A percentile compares a stretch with the other conserved stretches of the same genome.
phyloP scores from a whole-genome alignment of 2,329 filamentous ascomycete genomes.

The Aspergillus sp. region DNA sequence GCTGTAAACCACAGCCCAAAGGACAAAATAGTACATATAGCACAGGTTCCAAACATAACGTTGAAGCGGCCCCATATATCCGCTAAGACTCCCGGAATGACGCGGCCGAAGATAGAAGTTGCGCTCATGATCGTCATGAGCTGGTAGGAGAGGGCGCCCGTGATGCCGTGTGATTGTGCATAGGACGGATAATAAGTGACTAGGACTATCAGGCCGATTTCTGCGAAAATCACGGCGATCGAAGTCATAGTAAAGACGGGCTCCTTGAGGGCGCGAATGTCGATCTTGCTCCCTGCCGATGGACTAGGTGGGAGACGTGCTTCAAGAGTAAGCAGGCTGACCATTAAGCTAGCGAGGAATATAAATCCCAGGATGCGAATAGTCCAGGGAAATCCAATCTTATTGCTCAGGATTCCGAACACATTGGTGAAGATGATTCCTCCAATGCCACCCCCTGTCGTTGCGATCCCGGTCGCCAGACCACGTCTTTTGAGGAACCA shows the following conservation, averaged over 20 bases:
- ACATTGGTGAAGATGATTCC: conserved; percentile 28
- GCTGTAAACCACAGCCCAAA: conserved; percentile 28
- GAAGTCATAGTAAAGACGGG: conserved; percentile 16
- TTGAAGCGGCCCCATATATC: conserved; percentile 31
- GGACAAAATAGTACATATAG: conserved; percentile 25
- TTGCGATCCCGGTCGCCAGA: conserved; percentile 26
- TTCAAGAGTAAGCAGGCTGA: neutral
- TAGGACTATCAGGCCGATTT: conserved; percentile 23
- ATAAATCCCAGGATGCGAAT: conserved; percentile 15
- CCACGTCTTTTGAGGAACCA: conserved; percentile 29
- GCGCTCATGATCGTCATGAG: conserved; percentile 25
- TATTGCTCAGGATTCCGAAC: conserved; percentile 11
- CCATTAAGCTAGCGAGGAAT: neutral
- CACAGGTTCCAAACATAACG: conserved; percentile 24
- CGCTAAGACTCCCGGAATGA: conserved; percentile 28
- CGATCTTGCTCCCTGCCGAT: conserved; percentile 3
- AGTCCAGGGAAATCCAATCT: conserved; percentile 22
- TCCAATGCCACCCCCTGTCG: conserved; percentile 23
- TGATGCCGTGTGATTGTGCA: conserved; percentile 15
- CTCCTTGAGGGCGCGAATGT: conserved; percentile 18
- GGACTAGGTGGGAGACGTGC: conserved; percentile 19
- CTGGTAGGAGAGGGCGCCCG: conserved; percentile 15
- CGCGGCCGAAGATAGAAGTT: conserved; percentile 23
- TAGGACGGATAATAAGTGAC: conserved; percentile 26
- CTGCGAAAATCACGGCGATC: conserved; percentile 19